Base-by-base conservation (phyloP, 495 filamentous ascomycete species). In the Daldinia loculata region DNA sequence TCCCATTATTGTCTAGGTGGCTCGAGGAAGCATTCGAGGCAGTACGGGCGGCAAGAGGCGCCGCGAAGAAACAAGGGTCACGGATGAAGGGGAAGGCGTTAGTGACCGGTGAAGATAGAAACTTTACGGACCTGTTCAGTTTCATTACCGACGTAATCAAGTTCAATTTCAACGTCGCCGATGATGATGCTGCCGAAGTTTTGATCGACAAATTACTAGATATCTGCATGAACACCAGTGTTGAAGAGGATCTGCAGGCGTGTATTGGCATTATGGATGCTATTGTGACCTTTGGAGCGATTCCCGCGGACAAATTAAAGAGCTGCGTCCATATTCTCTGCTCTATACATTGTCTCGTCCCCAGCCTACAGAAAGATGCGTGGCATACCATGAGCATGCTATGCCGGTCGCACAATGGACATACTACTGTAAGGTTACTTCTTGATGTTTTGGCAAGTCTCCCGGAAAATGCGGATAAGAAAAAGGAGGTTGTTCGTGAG, bases 131-230 rank as follows among this genome's bases (percentile, higher is more conserved):
- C 61, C 80, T 96, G 6, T 91, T 97, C 72, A 83, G 86, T 53
- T 91, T 93, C 52, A 84, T 92, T 29, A 88, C 89, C n/a, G 89
- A 93, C 73, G 81, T 95, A 65, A 90, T 95, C 79, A 94, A 91
- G 70, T 90, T 95, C 79, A 95, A 93, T 78, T 91, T 90, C 76
- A 92, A 90, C 64, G 86, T 89, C 30, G 91, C 93, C 41, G 84
- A 86, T 39, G 88, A 91, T 56, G 83, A 84, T 29, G 89, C 92
- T 58, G 84, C 94, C 45, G 86, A 86, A 60, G 75, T 79, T 8
- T 77, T 99, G 56, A 85, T 99, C 34, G 83, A 85, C 26, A 85
- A 86, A 15, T 81, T 93, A 11, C 85, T 95, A 51, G 83, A 82
- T 9, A 90, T 96, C 12, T 95, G 92, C 83, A 88, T 84, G 68